These are phyloP conservation scores for Microdochium paspali DNA, from an alignment of 2,329 filamentous ascomycete species.

Conservation along the genomic window DNA sequence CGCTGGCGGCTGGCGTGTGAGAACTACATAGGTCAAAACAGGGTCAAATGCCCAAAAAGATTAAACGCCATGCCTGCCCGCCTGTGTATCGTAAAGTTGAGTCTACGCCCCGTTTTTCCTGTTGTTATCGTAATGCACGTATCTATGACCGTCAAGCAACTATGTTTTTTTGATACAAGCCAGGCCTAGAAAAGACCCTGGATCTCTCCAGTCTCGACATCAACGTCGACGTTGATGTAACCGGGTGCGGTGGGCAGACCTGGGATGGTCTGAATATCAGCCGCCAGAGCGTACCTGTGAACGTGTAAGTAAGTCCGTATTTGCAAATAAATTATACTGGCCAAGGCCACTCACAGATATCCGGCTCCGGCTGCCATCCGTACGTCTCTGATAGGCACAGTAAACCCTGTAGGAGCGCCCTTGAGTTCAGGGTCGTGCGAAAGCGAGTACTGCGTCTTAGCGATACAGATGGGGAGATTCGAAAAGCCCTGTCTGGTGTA, in stretches of 20 bases:
- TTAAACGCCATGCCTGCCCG: neutral
- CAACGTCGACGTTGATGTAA: conserved; percentile 86
- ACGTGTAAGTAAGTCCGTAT: conserved; percentile 21
- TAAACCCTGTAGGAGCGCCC: conserved; percentile 90
- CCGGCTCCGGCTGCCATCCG: conserved; percentile 89
- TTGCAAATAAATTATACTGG: neutral
- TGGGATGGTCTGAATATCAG: conserved; percentile 97
- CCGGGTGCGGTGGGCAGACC: conserved; percentile 91
- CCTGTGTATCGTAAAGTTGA: neutral
- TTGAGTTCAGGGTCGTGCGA: conserved; percentile 90
- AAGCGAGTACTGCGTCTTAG: conserved; percentile 97
- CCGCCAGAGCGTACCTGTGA: conserved; percentile 75
- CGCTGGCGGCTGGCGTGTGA: no score
- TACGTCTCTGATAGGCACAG: conserved; percentile 88
- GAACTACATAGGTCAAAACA: no score
- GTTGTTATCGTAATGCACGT: neutral
- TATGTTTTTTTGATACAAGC: neutral
- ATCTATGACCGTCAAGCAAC: no score
- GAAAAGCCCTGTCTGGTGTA: conserved; percentile 89
- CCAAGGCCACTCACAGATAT: conserved; percentile 57
- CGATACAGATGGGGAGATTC: conserved; percentile 89
- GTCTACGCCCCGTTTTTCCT: neutral
- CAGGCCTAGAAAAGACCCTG: conserved; percentile 71
- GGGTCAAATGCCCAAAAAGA: neutral
- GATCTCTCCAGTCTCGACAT: conserved; percentile 75